Conservation (phyloP, 768 basidiomycete species). For the Russula foetens region DNA sequence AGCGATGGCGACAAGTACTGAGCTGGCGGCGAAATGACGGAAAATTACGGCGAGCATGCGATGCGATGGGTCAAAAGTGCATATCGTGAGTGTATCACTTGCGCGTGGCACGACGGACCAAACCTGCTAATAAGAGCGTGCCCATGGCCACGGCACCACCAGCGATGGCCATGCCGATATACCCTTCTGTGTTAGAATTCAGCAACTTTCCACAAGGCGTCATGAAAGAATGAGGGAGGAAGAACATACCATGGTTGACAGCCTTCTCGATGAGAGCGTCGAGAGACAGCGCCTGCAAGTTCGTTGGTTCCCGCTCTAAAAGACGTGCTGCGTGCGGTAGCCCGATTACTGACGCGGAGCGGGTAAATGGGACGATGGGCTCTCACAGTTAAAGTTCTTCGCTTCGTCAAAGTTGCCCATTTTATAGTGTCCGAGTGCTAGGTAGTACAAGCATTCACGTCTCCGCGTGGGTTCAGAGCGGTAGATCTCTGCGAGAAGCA, state of each 20-base stretch:
- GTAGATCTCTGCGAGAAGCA: conserved; percentile 68
- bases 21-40: not conserved
- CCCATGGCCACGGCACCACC: conserved; percentile 87
- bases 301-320: conserved; percentile 86
- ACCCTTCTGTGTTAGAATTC: conserved; percentile 66
- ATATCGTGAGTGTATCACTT: conserved; percentile 25
- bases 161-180: conserved; percentile 94
- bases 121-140: conserved; percentile 59
- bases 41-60: not conserved
- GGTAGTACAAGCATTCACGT: conserved; percentile 93
- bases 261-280: conserved; percentile 78
- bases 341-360: not conserved
- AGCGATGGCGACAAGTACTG: conserved; percentile 7
- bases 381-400: conserved; percentile 82
- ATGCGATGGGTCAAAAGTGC: not conserved
- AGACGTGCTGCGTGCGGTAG: conserved; percentile 57
- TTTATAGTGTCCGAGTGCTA: conserved; percentile 94
- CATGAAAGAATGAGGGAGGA: not conserved
- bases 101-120: conserved; percentile 76
- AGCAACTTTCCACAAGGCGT: not conserved
- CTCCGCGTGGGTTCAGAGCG: conserved; percentile 77
- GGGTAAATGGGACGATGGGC: not conserved
- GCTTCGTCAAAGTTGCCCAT: conserved; percentile 93
- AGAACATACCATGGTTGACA: conserved; percentile 64
- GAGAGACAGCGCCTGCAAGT: conserved; percentile 87